Evolutionary conservation across 139 green algal genomes (phyloP).

Genomic region (Closterium sp.): DNA sequence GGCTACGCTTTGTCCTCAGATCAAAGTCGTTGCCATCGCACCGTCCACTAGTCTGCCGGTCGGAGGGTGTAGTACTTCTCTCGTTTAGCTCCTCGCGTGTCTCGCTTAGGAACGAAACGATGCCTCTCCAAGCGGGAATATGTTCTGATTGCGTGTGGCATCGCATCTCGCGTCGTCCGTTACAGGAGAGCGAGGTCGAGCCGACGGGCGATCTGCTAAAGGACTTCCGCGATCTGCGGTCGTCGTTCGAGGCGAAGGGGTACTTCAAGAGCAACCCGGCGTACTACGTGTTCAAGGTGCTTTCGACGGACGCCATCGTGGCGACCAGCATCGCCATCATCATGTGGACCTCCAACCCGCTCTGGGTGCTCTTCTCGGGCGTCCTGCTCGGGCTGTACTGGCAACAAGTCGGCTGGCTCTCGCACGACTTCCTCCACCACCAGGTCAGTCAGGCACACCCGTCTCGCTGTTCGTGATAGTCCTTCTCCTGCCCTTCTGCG

Average conservation of each 20-base stretch:
- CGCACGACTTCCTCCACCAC: constrained; percentile 76
- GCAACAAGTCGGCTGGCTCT: constrained; percentile 72
- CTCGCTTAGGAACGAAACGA: background rate
- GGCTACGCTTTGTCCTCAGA: background rate
- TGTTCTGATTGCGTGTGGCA: constrained; percentile 2
- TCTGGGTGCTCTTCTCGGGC: constrained; percentile 44
- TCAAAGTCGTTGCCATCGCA: too few relatives aligned
- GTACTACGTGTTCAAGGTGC: constrained; percentile 65
- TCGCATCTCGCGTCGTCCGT: too few relatives aligned
- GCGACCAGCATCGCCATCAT: constrained; percentile 30
- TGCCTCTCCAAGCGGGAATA: background rate
- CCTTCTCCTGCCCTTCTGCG: background rate
- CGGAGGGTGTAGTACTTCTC: background rate
- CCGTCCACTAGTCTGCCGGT: too few relatives aligned
- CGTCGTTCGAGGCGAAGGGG: constrained; percentile 51
- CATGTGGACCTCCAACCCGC: background rate
- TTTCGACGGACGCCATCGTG: constrained; percentile 45
- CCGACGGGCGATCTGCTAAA: constrained; percentile 41
- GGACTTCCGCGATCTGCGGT: constrained; percentile 65
- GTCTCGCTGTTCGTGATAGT: too few relatives aligned
- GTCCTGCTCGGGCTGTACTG: constrained; percentile 65
- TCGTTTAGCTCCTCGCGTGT: background rate
- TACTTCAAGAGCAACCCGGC: constrained; percentile 59
- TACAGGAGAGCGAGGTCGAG: constrained; percentile 10
- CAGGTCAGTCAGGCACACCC: too few relatives aligned